Conservation (phyloP, 2,329 filamentous ascomycete species). For the Xylaria hypoxylon region DNA sequence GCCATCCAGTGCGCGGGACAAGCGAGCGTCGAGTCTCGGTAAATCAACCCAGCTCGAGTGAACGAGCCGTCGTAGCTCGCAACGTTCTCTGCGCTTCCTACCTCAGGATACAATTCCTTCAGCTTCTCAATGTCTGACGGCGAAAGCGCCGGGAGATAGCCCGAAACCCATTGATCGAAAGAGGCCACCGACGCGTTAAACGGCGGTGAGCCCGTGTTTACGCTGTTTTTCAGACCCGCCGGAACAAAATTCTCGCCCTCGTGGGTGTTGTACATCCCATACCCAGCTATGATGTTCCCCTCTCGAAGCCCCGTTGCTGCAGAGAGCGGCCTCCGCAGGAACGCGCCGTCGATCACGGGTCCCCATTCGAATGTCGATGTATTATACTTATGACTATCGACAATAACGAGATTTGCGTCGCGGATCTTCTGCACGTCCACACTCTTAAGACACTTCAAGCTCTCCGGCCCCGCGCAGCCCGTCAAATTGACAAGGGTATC, state of each 20-base stretch:
- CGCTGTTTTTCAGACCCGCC: constrained; percentile 55
- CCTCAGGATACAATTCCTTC: constrained; percentile 60
- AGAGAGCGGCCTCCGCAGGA: constrained; percentile 62
- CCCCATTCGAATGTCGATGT: constrained; percentile 70
- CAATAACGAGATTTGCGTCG: constrained; percentile 63
- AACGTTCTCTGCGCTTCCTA: constrained; percentile 61
- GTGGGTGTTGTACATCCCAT: constrained; percentile 71
- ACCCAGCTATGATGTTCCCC: constrained; percentile 55
- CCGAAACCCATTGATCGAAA: constrained; percentile 65
- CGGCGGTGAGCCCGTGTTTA: constrained; percentile 51
- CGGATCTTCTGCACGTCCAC: constrained; percentile 65
- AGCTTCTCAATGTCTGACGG: constrained; percentile 54
- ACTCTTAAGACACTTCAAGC: constrained; percentile 65
- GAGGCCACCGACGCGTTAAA: constrained; percentile 63
- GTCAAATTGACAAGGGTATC: constrained; percentile 58
- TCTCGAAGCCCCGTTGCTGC: constrained; percentile 51
- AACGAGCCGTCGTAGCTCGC: constrained; percentile 62
- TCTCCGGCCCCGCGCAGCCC: constrained; percentile 60
- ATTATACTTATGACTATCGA: constrained; percentile 62
- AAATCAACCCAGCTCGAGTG: constrained; percentile 66
- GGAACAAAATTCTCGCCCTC: constrained; percentile 73
- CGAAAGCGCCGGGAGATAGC: constrained; percentile 64
- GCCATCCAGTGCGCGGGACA: constrained; percentile 71
- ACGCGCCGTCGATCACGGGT: constrained; percentile 68
- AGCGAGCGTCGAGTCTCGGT: constrained; percentile 67